Percentiles rank a stretch among this genome's conserved stretches.
These are phyloP conservation scores for Cordyceps pruinosa DNA, from an alignment of 2,329 filamentous ascomycete species.

Conservation along the genomic window DNA sequence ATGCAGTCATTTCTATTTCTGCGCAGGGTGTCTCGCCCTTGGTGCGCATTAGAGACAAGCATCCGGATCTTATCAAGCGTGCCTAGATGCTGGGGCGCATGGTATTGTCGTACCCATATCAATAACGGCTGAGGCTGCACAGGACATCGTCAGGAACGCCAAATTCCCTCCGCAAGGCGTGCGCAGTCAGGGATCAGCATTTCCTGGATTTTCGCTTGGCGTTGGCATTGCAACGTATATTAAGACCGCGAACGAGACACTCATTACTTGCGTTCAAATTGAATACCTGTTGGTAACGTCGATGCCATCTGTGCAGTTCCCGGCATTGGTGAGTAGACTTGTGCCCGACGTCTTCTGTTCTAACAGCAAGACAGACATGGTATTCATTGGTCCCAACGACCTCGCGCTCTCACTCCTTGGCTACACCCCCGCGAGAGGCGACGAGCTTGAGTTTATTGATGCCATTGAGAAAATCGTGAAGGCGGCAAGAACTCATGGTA, in stretches of 20 bases:
- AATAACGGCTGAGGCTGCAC: not conserved
- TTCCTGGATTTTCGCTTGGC: not conserved
- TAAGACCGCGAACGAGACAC: not conserved
- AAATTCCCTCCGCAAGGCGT: not conserved
- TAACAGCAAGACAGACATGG: not conserved
- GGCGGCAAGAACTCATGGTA: not conserved
- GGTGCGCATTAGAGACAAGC: too few species aligned
- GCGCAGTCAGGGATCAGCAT: not conserved
- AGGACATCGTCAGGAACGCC: not conserved
- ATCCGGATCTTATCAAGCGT: too few species aligned
- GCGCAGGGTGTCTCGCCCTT: too few species aligned
- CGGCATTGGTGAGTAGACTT: not conserved
- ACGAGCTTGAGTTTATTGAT: not conserved
- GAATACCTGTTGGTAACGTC: not conserved
- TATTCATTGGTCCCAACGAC: not conserved
- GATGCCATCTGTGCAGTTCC: not conserved
- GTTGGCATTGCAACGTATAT: not conserved
- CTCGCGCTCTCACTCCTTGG: not conserved
- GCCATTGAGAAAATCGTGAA: not conserved
- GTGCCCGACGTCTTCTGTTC: not conserved
- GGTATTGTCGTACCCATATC: not conserved
- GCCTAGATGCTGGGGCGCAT: too few species aligned
- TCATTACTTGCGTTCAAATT: not conserved
- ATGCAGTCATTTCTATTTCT: too few species aligned
- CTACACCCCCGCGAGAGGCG: not conserved